These are phyloP conservation scores for Debaryomyces coudertii DNA, from an alignment of 1,139 yeast species.

Conservation along the genomic window DNA sequence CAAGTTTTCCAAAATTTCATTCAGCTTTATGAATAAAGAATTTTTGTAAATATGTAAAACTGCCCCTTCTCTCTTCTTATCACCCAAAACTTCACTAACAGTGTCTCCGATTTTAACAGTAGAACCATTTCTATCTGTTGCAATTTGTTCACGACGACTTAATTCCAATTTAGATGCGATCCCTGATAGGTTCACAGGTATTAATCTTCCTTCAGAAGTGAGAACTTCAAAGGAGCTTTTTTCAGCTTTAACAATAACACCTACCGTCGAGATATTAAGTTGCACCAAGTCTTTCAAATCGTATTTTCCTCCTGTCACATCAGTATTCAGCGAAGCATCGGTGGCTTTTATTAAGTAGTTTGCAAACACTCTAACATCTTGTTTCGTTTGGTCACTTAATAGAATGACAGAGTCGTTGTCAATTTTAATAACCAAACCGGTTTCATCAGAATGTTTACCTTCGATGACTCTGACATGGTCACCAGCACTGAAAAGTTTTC, in stretches of 20 bases:
- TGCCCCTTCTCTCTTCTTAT: constrained; percentile 76
- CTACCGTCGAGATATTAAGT: constrained; percentile 82
- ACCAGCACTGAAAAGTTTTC: constrained; percentile 87
- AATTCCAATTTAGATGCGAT: constrained; percentile 73
- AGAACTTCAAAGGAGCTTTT: constrained; percentile 82
- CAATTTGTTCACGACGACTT: constrained; percentile 70
- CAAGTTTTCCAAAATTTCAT: constrained; percentile 77
- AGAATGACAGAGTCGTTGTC: constrained; percentile 86
- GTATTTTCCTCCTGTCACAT: constrained; percentile 60
- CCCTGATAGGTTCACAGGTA: constrained; percentile 74
- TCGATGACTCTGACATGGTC: constrained; percentile 93
- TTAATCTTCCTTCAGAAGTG: constrained; percentile 78
- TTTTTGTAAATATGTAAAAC: constrained; percentile 86
- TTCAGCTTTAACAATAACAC: constrained; percentile 88
- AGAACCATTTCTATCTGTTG: constrained; percentile 84
- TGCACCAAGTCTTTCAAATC: constrained; percentile 91
- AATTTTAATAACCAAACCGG: constrained; percentile 88
- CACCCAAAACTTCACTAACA: constrained; percentile 73
- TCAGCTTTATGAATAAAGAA: constrained; percentile 75
- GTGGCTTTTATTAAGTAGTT: constrained; percentile 82
- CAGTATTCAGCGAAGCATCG: constrained; percentile 57
- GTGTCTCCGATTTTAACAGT: constrained; percentile 90
- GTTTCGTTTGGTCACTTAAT: constrained; percentile 83
- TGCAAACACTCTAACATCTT: constrained; percentile 90
- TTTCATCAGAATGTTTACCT: constrained; percentile 91